Base-by-base conservation (phyloP, 177 flowering plant species). In the Vitis hybrid region DNA sequence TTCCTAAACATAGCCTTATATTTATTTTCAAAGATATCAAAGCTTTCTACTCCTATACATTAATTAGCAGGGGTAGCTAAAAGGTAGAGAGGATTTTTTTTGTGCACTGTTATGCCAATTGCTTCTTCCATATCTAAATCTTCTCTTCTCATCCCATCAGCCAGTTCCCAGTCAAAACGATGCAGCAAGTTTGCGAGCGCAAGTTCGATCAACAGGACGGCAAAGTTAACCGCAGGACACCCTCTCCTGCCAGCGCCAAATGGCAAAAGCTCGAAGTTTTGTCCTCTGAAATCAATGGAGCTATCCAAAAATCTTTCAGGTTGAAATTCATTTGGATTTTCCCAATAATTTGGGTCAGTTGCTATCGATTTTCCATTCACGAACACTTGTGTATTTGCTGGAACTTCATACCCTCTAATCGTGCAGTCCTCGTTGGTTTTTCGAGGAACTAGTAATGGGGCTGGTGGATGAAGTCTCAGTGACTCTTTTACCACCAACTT, bases 151-250 rank as follows among this genome's bases (percentile, higher is more conserved):
- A 66, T 51, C 11, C 73, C 77, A 2, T 48, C 12, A 15, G 77
- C 70, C 19, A 75, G 13, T 18, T 60, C 39, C 78, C 78, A 75
- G n/a, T 75, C 70, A n/a, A 75, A 75, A 11, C 58, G 49, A 26
- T 56, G 15, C 51, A 71, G 34, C 0, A 71, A 54, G 57, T 71
- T 75, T 2, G 78, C 74, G 2, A 71, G 59, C 1, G 66, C 71
- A 17, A 70, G 52, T 64, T 75, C 74, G 13, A 75, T 15, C 3
- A 67, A 2, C 62, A n/a, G 11, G 8, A 67, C 58, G 3, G 63
- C 72, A 19, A 71, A 71, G 19, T 68, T 50, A 0, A 45, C 21
- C 6, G 70, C 77, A 2, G 77, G 77, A 65, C 77, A 74, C 1
- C 65, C 62, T 9, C 73, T 64, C 26, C 70, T 56, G 5, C 77